A percentile compares a stretch with the other conserved stretches of the same genome.
phyloP scores from a whole-genome alignment of 2,329 filamentous ascomycete genomes.

The Lecanosticta acicola region DNA sequence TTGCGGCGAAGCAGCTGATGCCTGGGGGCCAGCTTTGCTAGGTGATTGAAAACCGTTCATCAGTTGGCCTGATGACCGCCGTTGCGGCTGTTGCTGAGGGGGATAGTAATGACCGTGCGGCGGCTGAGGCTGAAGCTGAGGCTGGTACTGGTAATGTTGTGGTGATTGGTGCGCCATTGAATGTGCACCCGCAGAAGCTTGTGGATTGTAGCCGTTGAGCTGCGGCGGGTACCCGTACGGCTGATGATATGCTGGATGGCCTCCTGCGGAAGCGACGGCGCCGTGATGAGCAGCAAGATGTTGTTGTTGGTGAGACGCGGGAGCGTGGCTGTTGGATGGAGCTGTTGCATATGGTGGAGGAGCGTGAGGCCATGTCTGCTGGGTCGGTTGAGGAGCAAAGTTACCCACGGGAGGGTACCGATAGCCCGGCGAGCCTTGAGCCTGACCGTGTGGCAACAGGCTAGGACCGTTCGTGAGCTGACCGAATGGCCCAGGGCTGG shows the following conservation, averaged over 20 bases:
- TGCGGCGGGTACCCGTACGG: conserved; percentile 9
- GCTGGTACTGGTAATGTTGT: conserved; percentile 13
- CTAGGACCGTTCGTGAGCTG: conserved; percentile 39
- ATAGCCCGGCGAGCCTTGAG: conserved; percentile 38
- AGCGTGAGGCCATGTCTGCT: conserved; percentile 22
- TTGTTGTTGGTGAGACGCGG: conserved; percentile 25
- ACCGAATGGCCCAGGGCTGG: conserved; percentile 18
- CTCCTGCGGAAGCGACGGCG: conserved; percentile 27
- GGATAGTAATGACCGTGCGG: conserved; percentile 6
- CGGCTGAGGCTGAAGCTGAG: conserved; percentile 14
- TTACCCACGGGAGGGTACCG: conserved; percentile 27
- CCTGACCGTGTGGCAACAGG: conserved; percentile 42
- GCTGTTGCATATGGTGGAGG: conserved; percentile 18
- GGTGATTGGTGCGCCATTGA: conserved; percentile 1
- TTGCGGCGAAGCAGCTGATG: conserved; percentile 16
- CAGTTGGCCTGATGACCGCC: conserved; percentile 23
- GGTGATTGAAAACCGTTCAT: conserved; percentile 30
- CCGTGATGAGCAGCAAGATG: conserved; percentile 32
- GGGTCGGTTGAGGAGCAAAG: conserved; percentile 22
- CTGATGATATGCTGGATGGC: conserved; percentile 18
- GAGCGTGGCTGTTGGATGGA: conserved; percentile 19
- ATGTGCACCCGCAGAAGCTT: conserved; percentile 3
- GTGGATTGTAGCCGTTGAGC: conserved; percentile 8
- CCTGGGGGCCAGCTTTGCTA: conserved; percentile 18
- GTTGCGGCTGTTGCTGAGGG: conserved; percentile 14